Conservation (phyloP, 768 basidiomycete species). For the Sporobolomyces roseus region DNA sequence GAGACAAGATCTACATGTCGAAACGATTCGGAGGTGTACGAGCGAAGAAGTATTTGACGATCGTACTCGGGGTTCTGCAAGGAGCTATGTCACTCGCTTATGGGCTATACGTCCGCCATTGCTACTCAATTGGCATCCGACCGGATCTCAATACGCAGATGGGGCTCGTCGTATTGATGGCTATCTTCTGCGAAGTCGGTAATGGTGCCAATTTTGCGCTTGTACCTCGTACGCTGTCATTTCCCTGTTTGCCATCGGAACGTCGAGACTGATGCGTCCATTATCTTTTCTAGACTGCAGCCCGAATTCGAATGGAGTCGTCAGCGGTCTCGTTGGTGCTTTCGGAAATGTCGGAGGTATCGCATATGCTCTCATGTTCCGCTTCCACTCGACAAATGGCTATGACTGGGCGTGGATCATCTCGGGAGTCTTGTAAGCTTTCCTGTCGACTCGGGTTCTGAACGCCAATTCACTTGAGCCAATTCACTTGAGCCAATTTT, state of each 20-base stretch:
- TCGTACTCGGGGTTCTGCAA: slow-evolving; percentile 54
- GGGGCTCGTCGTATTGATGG: slow-evolving; percentile 46
- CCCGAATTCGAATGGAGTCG: slow-evolving; percentile 51
- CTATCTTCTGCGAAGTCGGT: slow-evolving; percentile 51
- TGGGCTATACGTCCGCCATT: slow-evolving; percentile 48
- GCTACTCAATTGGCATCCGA: slow-evolving; percentile 1
- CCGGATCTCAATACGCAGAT: slow-evolving; percentile 37
- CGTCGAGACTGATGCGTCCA: too few relatives aligned
- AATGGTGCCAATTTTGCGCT: slow-evolving; percentile 59
- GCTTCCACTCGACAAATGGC: neutral
- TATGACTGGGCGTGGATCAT: slow-evolving; percentile 6
- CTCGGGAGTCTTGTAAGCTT: too few relatives aligned
- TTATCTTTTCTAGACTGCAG: too few relatives aligned
- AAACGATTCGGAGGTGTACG: slow-evolving; percentile 40
- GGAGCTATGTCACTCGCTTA: slow-evolving; percentile 54
- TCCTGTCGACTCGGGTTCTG: too few relatives aligned
- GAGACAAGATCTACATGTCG: slow-evolving; percentile 52
- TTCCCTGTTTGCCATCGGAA: too few relatives aligned
- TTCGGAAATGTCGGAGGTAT: slow-evolving; percentile 55
- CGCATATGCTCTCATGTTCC: slow-evolving; percentile 50
- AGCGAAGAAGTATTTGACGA: slow-evolving; percentile 56
- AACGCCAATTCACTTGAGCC: too few relatives aligned
- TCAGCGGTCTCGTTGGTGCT: slow-evolving; percentile 52
- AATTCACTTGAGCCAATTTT: too few relatives aligned
- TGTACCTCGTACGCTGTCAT: too few relatives aligned